phyloP scores from a whole-genome alignment of 352 stramenopile genomes.

The Pythium folliculosum region DNA sequence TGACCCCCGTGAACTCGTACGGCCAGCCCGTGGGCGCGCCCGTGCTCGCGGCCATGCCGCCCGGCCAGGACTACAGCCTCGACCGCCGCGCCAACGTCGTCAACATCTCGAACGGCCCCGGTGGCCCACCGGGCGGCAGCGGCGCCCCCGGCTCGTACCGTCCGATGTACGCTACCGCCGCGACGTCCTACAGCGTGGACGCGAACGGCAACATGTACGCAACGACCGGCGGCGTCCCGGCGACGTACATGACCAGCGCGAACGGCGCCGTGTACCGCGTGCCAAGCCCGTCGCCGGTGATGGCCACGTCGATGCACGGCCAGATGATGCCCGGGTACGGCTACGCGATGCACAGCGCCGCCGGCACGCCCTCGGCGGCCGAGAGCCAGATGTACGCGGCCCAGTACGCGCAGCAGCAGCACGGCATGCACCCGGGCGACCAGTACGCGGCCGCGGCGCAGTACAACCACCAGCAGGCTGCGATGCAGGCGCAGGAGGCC shows the following conservation, averaged over 20 bases:
- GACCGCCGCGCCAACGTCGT: conserved; percentile 50
- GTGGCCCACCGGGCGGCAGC: background rate
- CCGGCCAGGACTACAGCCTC: conserved; percentile 35
- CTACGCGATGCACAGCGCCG: conserved; percentile 26
- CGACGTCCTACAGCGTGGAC: conserved; percentile 27
- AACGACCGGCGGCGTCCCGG: conserved; percentile 10
- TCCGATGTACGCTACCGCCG: conserved; percentile 17
- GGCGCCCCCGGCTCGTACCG: conserved; percentile 3
- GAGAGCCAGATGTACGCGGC: conserved; percentile 15
- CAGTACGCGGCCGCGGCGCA: conserved; percentile 24
- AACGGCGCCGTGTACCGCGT: conserved; percentile 26
- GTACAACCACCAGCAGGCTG: conserved; percentile 26
- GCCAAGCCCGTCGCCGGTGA: conserved; percentile 22
- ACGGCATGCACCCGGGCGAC: conserved; percentile 23
- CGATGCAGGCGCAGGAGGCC: conserved; percentile 16
- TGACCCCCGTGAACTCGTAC: conserved; percentile 38
- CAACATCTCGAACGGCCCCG: conserved; percentile 33
- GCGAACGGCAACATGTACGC: conserved; percentile 55
- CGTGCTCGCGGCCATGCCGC: conserved; percentile 20
- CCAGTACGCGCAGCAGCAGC: conserved; percentile 22
- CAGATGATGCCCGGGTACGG: conserved; percentile 47
- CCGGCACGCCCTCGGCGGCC: conserved; percentile 7
- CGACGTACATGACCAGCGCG: conserved; percentile 18
- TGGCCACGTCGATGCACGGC: conserved; percentile 36
- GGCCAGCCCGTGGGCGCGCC: conserved; percentile 35